These are phyloP conservation scores for Halenospora varia DNA, from an alignment of 495 filamentous ascomycete species.

Conservation along the genomic window DNA sequence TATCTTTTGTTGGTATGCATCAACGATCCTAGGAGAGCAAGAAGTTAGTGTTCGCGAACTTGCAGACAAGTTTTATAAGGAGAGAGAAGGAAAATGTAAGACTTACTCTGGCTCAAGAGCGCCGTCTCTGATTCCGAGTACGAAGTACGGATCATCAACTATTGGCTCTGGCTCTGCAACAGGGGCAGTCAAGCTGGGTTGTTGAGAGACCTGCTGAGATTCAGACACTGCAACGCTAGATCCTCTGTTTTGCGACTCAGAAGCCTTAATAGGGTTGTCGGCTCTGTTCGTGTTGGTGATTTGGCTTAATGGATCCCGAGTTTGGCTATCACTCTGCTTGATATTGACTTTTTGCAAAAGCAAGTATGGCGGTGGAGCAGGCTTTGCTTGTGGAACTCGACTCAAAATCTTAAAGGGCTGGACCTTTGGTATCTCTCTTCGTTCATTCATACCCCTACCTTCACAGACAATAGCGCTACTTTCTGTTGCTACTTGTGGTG, in stretches of 20 bases:
- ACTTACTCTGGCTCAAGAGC: constrained; percentile 15
- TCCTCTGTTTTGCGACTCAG: background rate
- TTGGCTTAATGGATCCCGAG: background rate
- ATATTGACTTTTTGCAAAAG: background rate
- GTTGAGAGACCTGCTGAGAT: background rate
- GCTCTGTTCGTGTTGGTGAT: background rate
- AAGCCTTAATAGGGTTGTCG: background rate
- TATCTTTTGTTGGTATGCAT: constrained; percentile 9
- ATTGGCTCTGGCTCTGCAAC: background rate
- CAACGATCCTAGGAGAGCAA: constrained; percentile 1
- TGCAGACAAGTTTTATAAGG: background rate
- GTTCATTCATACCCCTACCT: background rate
- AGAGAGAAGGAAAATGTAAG: background rate
- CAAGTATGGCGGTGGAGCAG: background rate
- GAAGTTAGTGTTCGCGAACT: background rate
- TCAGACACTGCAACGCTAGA: background rate
- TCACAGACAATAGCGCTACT: constrained; percentile 7
- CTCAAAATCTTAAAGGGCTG: background rate
- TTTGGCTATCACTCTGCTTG: background rate
- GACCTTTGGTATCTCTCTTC: background rate
- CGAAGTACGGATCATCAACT: constrained; percentile 16
- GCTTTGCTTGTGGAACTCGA: background rate
- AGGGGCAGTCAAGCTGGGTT: background rate
- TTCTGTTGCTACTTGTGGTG: background rate
- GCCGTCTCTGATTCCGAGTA: constrained; percentile 5